Conservation (phyloP, 2,329 filamentous ascomycete species). For the Pyrenochaeta sp. region DNA sequence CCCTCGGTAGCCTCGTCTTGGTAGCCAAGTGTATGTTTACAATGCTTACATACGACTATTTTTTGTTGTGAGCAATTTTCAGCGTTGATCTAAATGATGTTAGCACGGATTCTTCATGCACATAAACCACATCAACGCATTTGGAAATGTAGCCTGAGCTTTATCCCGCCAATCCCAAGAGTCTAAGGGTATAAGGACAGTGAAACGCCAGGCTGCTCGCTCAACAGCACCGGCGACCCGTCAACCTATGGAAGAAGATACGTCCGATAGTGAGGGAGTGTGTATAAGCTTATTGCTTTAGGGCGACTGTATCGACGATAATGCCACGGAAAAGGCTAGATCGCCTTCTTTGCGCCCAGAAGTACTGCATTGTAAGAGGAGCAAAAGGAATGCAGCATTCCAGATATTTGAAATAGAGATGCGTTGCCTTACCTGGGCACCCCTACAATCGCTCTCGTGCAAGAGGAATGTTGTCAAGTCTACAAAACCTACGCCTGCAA, state of each 20-base stretch:
- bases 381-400: background rate
- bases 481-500: conserved; percentile 75
- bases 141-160: conserved; percentile 38
- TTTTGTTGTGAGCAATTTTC: conserved; percentile 5
- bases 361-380: background rate
- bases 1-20: conserved; percentile 56
- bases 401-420: background rate
- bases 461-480: conserved; percentile 82
- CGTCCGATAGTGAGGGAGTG: conserved; percentile 24
- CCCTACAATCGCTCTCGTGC: conserved; percentile 69
- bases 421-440: conserved; percentile 53
- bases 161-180: conserved; percentile 46
- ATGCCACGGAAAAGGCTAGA: conserved; percentile 56
- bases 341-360: conserved; percentile 66
- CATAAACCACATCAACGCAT: background rate
- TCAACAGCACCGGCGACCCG: conserved; percentile 35
- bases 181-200: conserved; percentile 39
- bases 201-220: conserved; percentile 45
- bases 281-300: conserved; percentile 54
- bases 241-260: conserved; percentile 43
- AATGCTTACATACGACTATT: conserved; percentile 50
- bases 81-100: conserved; percentile 14
- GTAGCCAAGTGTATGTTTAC: conserved; percentile 46
- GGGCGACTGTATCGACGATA: conserved; percentile 68
- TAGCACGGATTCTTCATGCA: conserved; percentile 14